Conservation (phyloP, 768 basidiomycete genomes). For the Lactarius quietus region DNA sequence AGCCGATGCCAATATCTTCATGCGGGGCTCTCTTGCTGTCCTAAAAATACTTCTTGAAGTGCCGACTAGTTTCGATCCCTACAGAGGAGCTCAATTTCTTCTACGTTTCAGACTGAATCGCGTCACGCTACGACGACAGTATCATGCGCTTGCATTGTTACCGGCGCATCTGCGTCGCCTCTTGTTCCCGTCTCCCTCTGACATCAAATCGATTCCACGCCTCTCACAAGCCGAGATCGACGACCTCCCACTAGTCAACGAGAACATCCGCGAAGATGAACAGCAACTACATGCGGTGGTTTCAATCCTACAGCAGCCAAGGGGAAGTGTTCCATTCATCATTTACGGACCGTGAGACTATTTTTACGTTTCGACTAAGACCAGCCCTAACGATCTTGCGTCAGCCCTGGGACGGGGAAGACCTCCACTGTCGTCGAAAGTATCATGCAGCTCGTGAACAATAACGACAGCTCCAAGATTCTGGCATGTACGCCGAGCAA, state of each 20-base stretch:
- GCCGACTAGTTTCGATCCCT: constrained; percentile 39
- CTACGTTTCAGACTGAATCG: constrained; percentile 58
- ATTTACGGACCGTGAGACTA: constrained; percentile 58
- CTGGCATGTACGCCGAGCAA: constrained; percentile 40
- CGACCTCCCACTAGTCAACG: constrained; percentile 37
- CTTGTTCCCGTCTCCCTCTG: constrained; percentile 44
- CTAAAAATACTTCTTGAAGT: constrained; percentile 52
- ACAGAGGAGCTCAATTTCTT: constrained; percentile 40
- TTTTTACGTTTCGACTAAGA: neutral
- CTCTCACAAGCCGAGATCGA: constrained; percentile 21
- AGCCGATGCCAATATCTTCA: neutral
- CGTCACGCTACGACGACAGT: constrained; percentile 53
- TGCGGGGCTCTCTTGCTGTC: constrained; percentile 27
- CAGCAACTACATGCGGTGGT: constrained; percentile 49
- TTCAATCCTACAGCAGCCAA: constrained; percentile 41
- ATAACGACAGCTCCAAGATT: constrained; percentile 27
- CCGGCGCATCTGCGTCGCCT: constrained; percentile 43
- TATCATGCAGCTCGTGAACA: constrained; percentile 35
- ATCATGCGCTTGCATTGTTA: constrained; percentile 49
- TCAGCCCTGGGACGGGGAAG: constrained; percentile 42
- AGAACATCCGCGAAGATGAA: constrained; percentile 43
- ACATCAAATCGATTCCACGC: constrained; percentile 29
- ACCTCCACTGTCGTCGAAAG: constrained; percentile 38
- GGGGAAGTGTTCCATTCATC: constrained; percentile 52
- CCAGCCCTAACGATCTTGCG: neutral